A percentile compares a stretch with the other conserved stretches of the same genome.
Conservation (phyloP, 208 protist species). For the Acanthamoeba sp. region DNA sequence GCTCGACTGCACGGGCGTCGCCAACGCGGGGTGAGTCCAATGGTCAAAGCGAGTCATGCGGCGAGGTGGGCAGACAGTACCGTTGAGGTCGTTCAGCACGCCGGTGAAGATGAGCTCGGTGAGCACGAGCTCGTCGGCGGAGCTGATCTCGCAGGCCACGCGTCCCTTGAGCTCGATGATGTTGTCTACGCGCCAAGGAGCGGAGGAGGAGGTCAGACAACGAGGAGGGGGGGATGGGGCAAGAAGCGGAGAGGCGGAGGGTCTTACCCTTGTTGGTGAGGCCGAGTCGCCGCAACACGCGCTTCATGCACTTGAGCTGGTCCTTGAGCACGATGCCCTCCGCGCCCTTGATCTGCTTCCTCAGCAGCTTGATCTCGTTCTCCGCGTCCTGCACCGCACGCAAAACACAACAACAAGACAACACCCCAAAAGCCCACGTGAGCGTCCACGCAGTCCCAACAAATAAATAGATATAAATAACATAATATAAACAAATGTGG, state of each 20-base stretch:
- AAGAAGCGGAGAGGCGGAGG: background rate
- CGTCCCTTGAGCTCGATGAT: constrained; percentile 97
- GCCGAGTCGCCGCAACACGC: constrained; percentile 94
- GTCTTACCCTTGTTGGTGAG: constrained; percentile 90
- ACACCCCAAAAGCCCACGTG: too few species aligned
- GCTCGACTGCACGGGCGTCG: constrained; percentile 85
- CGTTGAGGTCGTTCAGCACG: constrained; percentile 95
- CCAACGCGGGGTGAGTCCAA: background rate
- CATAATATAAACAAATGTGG: background rate
- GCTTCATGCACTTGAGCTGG: constrained; percentile 97
- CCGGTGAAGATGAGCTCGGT: constrained; percentile 99
- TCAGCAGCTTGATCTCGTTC: constrained; percentile 90
- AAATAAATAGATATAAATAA: background rate
- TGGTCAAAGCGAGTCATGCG: background rate
- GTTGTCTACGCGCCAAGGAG: constrained; percentile 88
- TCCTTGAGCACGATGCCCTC: constrained; percentile 89
- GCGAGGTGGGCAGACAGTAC: background rate
- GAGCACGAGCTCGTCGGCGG: constrained; percentile 98
- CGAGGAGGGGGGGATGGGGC: too few species aligned
- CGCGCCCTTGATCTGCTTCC: constrained; percentile 78
- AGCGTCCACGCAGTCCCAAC: too few species aligned
- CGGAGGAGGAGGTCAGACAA: background rate
- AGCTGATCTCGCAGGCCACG: constrained; percentile 98
- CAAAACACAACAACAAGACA: too few species aligned
- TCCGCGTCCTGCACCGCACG: constrained; percentile 86